Percentiles rank a stretch among this genome's conserved stretches.
Evolutionary conservation across 768 basidiomycete genomes (phyloP).

Genomic region (Tylopilus vinaceipallidus): DNA sequence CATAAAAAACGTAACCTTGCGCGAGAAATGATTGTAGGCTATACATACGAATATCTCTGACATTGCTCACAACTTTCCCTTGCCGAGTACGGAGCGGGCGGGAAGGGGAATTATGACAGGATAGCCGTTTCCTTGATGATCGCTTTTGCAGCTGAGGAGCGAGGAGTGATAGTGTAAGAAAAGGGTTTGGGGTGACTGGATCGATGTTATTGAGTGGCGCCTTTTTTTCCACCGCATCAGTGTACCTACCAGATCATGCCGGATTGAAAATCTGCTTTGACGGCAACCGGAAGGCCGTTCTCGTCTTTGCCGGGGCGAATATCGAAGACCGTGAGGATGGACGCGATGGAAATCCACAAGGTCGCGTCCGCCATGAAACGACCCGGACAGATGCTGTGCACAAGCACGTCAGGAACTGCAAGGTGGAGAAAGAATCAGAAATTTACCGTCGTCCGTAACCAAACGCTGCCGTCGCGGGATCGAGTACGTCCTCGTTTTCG

Average conservation of each 20-base stretch:
- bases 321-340: conserved; percentile 28
- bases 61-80: not conserved
- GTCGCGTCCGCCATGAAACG: conserved; percentile 42
- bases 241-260: conserved; percentile 31
- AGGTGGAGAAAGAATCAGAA: not conserved
- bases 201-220: conserved; percentile 2
- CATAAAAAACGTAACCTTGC: conserved; percentile 44
- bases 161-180: conserved; percentile 29
- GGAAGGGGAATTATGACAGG: conserved; percentile 12
- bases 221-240: not conserved
- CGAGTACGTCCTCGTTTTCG: conserved; percentile 28
- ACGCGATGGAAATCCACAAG: conserved; percentile 35
- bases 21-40: conserved; percentile 4
- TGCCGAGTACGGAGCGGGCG: not conserved
- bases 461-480: conserved; percentile 32
- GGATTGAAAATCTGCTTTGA: conserved; percentile 26
- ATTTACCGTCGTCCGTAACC: conserved; percentile 37
- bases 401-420: not conserved
- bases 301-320: conserved; percentile 22
- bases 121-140: conserved; percentile 31
- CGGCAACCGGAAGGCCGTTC: conserved; percentile 15
- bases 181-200: conserved; percentile 33
- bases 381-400: conserved; percentile 41
- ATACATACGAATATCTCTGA: not conserved
- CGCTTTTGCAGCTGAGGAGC: conserved; percentile 25